phyloP scores from a whole-genome alignment of 805 yeast genomes.

The Yarrowia hollandica region DNA sequence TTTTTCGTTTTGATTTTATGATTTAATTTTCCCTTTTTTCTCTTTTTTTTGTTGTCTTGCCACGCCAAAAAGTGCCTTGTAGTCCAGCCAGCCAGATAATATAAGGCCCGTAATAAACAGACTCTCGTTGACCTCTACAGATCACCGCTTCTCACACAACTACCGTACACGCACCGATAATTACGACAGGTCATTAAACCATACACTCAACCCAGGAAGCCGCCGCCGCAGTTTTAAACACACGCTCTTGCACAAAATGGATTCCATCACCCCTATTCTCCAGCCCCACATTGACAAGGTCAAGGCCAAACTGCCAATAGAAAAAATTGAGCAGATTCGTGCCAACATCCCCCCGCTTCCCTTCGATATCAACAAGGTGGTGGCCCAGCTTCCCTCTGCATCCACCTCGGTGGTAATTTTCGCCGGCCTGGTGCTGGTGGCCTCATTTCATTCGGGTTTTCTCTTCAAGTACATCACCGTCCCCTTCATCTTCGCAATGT shows the following conservation, averaged over 20 bases:
- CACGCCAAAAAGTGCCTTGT: not conserved
- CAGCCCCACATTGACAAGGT: conserved; percentile 26
- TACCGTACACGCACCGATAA: no score
- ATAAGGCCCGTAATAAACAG: not conserved
- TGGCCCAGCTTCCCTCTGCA: conserved; percentile 2
- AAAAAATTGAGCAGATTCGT: conserved; percentile 16
- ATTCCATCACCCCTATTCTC: conserved; percentile 10
- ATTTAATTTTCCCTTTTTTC: no score
- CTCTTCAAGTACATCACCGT: conserved; percentile 24
- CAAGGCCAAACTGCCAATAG: conserved; percentile 27
- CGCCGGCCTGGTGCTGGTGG: conserved; percentile 5
- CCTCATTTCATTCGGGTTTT: conserved; percentile 18
- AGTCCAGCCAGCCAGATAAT: conserved; percentile 2
- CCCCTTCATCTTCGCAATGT: conserved; percentile 14
- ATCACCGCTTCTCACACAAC: not conserved
- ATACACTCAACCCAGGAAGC: no score
- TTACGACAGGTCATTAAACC: not conserved
- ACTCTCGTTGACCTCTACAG: not conserved
- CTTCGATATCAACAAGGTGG: conserved; percentile 10
- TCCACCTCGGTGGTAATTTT: conserved; percentile 21
- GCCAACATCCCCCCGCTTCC: conserved; percentile 28
- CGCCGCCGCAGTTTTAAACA: no score
- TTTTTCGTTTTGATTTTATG: no score
- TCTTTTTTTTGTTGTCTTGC: no score
- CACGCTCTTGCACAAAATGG: no score